These are phyloP conservation scores for Termitomyces sp. DNA, from an alignment of 768 basidiomycete species.

Conservation along the genomic window DNA sequence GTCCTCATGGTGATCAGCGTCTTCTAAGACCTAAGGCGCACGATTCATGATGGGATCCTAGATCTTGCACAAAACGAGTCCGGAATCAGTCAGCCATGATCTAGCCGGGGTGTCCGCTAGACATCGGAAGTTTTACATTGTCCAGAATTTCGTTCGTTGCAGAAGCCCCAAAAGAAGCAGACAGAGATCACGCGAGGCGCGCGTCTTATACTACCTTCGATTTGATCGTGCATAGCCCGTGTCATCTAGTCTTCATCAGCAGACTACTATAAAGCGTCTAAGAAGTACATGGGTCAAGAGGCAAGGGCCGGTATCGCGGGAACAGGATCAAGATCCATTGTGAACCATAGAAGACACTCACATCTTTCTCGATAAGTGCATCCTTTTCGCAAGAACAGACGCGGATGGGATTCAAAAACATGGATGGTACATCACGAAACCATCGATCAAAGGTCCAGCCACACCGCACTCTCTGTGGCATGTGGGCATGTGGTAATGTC, in stretches of 20 bases:
- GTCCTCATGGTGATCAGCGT: neutral
- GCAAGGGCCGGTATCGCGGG: neutral
- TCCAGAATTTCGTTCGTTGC: neutral
- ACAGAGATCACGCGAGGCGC: neutral
- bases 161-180: neutral
- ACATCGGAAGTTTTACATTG: neutral
- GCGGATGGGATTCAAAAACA: neutral
- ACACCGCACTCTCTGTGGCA: conserved; percentile 1
- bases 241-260: neutral
- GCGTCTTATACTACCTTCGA: neutral
- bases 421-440: neutral
- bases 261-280: neutral
- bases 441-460: conserved; percentile 11
- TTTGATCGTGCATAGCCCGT: neutral
- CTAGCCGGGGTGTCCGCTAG: neutral
- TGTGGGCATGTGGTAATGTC: neutral
- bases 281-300: neutral
- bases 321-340: neutral
- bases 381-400: neutral
- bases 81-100: neutral
- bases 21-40: neutral
- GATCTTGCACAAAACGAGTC: neutral
- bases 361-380: neutral
- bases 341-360: neutral
- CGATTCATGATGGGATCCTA: neutral